phyloP scores from a whole-genome alignment of 2,329 filamentous ascomycete genomes.

The Curvularia lunata region DNA sequence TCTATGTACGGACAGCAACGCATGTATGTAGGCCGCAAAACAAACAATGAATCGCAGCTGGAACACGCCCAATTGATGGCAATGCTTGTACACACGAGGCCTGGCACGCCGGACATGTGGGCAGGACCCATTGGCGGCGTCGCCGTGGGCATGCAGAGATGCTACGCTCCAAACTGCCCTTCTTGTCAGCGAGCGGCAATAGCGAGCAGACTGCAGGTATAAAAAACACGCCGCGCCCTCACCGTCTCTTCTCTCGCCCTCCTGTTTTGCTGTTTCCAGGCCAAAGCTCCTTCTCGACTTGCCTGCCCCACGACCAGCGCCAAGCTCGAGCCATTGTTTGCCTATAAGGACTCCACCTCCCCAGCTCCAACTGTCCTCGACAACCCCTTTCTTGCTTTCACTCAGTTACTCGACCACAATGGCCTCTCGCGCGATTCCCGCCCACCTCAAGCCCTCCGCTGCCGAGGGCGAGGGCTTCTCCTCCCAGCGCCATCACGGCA shows the following conservation, averaged over 20 bases:
- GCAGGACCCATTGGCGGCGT: slow-evolving; percentile 20
- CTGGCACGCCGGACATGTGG: slow-evolving; percentile 3
- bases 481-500: slow-evolving; percentile 74
- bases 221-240: slow-evolving; percentile 19
- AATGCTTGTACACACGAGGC: not conserved
- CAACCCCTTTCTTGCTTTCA: slow-evolving; percentile 13
- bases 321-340: slow-evolving; percentile 21
- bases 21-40: slow-evolving; percentile 1
- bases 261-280: slow-evolving; percentile 14
- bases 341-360: slow-evolving; percentile 34
- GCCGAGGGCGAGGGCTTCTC: slow-evolving; percentile 54
- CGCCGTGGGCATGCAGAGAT: slow-evolving; percentile 23
- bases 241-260: slow-evolving; percentile 20
- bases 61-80: not conserved
- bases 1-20: not conserved
- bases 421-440: slow-evolving; percentile 76
- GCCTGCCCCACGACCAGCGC: slow-evolving; percentile 31
- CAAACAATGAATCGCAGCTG: not conserved
- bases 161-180: slow-evolving; percentile 21
- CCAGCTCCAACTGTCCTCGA: slow-evolving; percentile 22
- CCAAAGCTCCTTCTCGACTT: slow-evolving; percentile 30
- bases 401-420: slow-evolving; percentile 55
- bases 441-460: slow-evolving; percentile 75
- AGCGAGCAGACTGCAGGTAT: slow-evolving; percentile 13
- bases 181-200: slow-evolving; percentile 22